phyloP scores from a whole-genome alignment of 768 basidiomycete genomes.

The Hemileccinum rubropunctum region DNA sequence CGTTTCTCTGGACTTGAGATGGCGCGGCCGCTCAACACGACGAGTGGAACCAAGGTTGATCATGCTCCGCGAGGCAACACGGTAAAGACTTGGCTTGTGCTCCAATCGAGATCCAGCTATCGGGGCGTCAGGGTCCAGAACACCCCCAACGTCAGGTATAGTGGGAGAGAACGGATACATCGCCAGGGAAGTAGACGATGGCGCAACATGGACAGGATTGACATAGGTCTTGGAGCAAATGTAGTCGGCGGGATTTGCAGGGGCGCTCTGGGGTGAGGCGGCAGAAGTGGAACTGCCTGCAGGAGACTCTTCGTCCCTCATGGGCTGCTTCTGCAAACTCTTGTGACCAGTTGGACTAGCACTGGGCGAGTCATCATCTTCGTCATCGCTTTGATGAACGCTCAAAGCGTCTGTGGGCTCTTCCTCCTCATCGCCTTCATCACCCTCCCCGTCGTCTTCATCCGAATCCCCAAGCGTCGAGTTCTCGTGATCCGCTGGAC shows the following conservation, averaged over 20 bases:
- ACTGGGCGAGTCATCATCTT: conserved; percentile 29
- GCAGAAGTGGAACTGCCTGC: conserved; percentile 3
- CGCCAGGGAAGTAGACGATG: conserved; percentile 9
- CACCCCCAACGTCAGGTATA: conserved; percentile 6
- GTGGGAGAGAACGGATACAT: conserved; percentile 19
- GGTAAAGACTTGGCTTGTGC: conserved; percentile 48
- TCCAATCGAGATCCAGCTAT: conserved; percentile 8
- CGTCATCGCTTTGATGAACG: conserved; percentile 37
- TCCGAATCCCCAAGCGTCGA: conserved; percentile 29
- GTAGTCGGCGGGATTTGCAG: conserved; percentile 1
- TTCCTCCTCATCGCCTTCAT: conserved; percentile 33
- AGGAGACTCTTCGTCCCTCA: neutral
- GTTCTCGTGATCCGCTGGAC: conserved; percentile 20
- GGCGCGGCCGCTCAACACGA: conserved; percentile 26
- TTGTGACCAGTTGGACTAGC: conserved; percentile 15
- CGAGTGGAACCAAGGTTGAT: conserved; percentile 45
- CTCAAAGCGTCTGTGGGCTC: conserved; percentile 36
- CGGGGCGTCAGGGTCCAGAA: conserved; percentile 4
- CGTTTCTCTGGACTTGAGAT: conserved; percentile 17
- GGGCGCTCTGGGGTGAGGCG: neutral
- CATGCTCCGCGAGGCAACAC: conserved; percentile 63
- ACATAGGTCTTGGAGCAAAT: conserved; percentile 7
- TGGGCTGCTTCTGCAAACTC: conserved; percentile 11
- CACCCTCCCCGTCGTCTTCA: conserved; percentile 29
- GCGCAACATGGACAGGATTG: conserved; percentile 1